Percentiles rank a stretch among this genome's conserved stretches.
Conservation (phyloP, 345 rosid genomes). For the Eucalyptus tenuipes region DNA sequence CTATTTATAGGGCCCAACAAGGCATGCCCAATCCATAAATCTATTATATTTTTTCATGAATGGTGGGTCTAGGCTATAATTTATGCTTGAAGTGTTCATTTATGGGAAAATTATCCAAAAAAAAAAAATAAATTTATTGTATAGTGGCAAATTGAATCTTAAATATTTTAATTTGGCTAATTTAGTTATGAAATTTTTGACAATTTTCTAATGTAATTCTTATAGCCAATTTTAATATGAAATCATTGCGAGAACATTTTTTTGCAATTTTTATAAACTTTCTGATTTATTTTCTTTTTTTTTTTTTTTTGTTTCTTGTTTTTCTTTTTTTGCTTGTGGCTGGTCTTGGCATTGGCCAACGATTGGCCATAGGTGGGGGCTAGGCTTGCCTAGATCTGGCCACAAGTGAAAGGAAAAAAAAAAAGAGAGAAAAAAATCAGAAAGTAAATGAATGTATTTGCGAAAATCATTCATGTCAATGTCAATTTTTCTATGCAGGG, state of each 20-base stretch:
- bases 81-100: neutral
- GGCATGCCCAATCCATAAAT: neutral
- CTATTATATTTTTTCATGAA: neutral
- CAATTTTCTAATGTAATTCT: neutral
- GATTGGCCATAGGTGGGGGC: too few species aligned
- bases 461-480: neutral
- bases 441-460: neutral
- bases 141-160: neutral
- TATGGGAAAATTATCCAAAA: neutral
- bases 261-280: neutral
- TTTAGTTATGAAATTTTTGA: neutral
- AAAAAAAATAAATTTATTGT: neutral
- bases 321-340: neutral
- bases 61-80: neutral
- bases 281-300: neutral
- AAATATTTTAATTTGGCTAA: neutral
- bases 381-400: neutral
- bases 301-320: neutral
- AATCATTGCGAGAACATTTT: neutral
- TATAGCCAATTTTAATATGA: neutral
- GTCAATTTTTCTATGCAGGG: fast-evolving
- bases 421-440: neutral
- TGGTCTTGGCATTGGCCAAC: neutral
- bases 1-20: neutral
- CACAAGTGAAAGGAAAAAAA: neutral